These are phyloP conservation scores for Chlorella sorokiniana DNA, from an alignment of 139 green algal species.

Conservation along the genomic window DNA sequence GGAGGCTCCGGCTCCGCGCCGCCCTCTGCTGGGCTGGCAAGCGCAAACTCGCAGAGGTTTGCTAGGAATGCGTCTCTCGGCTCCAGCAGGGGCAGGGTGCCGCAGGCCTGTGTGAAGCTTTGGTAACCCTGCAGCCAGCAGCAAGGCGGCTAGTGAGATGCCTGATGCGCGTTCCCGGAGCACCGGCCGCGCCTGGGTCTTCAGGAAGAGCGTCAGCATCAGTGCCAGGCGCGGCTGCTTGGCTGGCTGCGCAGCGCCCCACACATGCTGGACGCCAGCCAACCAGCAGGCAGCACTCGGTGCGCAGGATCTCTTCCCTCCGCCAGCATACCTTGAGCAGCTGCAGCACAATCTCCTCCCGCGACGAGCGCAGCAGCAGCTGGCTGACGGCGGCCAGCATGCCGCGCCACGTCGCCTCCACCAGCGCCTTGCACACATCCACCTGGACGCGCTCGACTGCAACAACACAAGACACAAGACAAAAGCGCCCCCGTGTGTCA, in stretches of 20 bases:
- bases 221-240: no score
- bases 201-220: no score
- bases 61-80: constrained; percentile 75
- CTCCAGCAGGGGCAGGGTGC: constrained; percentile 63
- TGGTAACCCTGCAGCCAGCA: constrained; percentile 63
- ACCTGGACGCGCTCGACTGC: constrained; percentile 25
- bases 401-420: constrained; percentile 49
- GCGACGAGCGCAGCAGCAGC: constrained; percentile 48
- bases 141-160: no score
- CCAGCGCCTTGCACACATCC: constrained; percentile 27
- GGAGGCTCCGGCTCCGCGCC: neutral
- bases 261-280: no score
- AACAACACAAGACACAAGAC: no score
- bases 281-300: neutral
- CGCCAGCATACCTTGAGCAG: constrained; percentile 52
- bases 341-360: constrained; percentile 49
- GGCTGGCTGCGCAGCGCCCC: no score
- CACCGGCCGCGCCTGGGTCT: no score
- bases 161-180: no score
- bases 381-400: constrained; percentile 55
- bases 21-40: constrained; percentile 40
- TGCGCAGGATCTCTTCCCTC: neutral
- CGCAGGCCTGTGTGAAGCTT: constrained; percentile 56
- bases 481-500: neutral
- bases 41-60: constrained; percentile 75